A percentile compares a stretch with the other conserved stretches of the same genome.
phyloP scores from a whole-genome alignment of 1,139 yeast genomes.

The Geotrichum macrosporum region DNA sequence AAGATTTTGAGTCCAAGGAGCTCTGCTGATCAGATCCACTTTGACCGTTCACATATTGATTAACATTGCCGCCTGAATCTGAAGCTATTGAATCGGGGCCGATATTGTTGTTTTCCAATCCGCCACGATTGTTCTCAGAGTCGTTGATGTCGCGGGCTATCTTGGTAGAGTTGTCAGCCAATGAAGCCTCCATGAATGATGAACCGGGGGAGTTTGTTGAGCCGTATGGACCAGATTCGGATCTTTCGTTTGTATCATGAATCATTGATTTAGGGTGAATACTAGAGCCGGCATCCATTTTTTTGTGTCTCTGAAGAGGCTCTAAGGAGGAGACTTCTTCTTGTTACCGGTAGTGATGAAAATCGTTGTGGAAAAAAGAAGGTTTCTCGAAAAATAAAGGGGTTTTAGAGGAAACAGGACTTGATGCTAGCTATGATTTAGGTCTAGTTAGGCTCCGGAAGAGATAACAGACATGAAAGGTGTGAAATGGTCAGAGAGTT shows the following conservation, averaged over 20 bases:
- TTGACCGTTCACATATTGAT: constrained; percentile 4
- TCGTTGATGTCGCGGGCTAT: background rate
- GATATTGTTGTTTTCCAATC: background rate
- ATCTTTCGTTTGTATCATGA: constrained; percentile 1
- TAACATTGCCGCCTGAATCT: constrained; percentile 1
- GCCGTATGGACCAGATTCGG: background rate
- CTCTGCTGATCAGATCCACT: constrained; percentile 7
- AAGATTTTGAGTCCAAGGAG: background rate
- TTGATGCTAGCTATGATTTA: background rate
- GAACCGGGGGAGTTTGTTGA: constrained; percentile 1
- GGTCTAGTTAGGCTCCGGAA: background rate
- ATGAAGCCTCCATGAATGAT: constrained; percentile 2
- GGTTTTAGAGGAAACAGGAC: constrained; percentile 1
- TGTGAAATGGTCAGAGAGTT: too few relatives aligned
- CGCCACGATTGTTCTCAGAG: background rate
- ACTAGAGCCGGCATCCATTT: constrained; percentile 8
- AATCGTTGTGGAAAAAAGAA: constrained; percentile 3
- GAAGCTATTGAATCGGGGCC: constrained; percentile 2
- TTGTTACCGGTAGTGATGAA: constrained; percentile 4
- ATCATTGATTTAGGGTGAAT: constrained; percentile 7
- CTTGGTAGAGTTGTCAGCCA: constrained; percentile 2
- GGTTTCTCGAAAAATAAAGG: constrained; percentile 6
- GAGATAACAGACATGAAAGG: background rate
- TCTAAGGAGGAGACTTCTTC: background rate
- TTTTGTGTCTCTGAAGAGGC: constrained; percentile 5